phyloP scores from a whole-genome alignment of 2,329 filamentous ascomycete species.

The Alternaria postmessia region DNA sequence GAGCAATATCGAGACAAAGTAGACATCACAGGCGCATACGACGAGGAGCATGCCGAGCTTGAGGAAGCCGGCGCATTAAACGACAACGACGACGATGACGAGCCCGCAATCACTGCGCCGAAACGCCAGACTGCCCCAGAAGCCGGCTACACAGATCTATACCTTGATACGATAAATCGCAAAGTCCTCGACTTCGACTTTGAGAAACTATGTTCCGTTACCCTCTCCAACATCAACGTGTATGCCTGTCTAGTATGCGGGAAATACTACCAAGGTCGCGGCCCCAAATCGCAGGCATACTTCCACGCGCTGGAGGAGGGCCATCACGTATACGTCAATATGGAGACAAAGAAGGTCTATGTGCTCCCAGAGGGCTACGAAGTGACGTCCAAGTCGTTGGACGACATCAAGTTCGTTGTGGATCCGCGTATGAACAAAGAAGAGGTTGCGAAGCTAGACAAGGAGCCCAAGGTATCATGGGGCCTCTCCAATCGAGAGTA shows the following conservation, averaged over 20 bases:
- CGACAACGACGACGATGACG: constrained; percentile 47
- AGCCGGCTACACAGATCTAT: constrained; percentile 92
- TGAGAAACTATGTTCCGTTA: constrained; percentile 96
- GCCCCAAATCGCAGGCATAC: constrained; percentile 94
- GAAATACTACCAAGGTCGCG: constrained; percentile 96
- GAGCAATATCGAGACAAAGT: constrained; percentile 35
- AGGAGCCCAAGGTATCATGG: constrained; percentile 68
- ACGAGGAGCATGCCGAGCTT: constrained; percentile 48
- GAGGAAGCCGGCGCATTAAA: constrained; percentile 46
- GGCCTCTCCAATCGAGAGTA: constrained; percentile 87
- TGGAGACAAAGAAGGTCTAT: constrained; percentile 90
- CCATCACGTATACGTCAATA: constrained; percentile 98
- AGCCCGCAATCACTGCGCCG: constrained; percentile 55
- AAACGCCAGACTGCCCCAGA: constrained; percentile 79
- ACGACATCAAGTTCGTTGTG: constrained; percentile 98
- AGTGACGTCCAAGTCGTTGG: constrained; percentile 90
- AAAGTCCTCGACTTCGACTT: constrained; percentile 97
- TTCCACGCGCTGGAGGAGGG: constrained; percentile 95
- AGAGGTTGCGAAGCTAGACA: constrained; percentile 83
- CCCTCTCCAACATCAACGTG: constrained; percentile 96
- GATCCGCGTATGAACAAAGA: constrained; percentile 84
- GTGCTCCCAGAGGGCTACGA: constrained; percentile 97
- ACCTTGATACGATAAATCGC: constrained; percentile 96
- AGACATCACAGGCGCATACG: constrained; percentile 48
- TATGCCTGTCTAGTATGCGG: constrained; percentile 97